Base-by-base conservation (phyloP, 441 rosid genomes). In the Bruguiera hainesii region DNA sequence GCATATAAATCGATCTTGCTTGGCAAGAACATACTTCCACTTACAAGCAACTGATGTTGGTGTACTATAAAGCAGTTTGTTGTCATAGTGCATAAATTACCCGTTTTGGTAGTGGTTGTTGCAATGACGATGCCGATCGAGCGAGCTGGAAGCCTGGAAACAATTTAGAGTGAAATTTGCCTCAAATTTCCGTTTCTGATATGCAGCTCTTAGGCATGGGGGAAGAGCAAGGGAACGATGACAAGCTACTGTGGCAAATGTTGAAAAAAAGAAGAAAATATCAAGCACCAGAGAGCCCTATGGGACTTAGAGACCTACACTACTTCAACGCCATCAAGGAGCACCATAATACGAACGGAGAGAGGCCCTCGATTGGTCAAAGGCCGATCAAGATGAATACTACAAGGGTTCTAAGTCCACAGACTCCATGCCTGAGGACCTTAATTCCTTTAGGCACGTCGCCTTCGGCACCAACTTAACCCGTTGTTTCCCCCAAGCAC, bases 221-320 rank as follows among this genome's bases (percentile, higher is more conserved):
- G 61, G 80, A 73, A 69, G 71, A 64, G 70, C 60, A 72, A 69
- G 71, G 73, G 58, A 70, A 67, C 20, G 77, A 78, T 52, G 80
- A 79, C 71, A 83, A 75, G 53, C 70, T 77, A 56, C 29, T 78
- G 28, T 79, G 85, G 92, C 76, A 80, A 13, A 58, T 78, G 60
- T 10, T 77, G 75, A 78, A 81, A 67, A 84, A 74, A 73, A 84
- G 63, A 68, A 77, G 84, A 72, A 79, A 75, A 71, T 61, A 66
- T 62, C 64, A 66, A 68, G 72, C 70, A 57, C 76, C 79, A 57
- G 79, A 78, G 64, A 81, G 84, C 67, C 87, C 89, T 53, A 73
- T 72, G 78, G 84, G 82, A 75, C 78, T 83, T 3, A 64, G 74
- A 39, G 80, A 77, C 55, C 84, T 78, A 48, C 21, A 71, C n/a